phyloP scores from a whole-genome alignment of 1,139 yeast genomes.

The Pichia sp. region DNA sequence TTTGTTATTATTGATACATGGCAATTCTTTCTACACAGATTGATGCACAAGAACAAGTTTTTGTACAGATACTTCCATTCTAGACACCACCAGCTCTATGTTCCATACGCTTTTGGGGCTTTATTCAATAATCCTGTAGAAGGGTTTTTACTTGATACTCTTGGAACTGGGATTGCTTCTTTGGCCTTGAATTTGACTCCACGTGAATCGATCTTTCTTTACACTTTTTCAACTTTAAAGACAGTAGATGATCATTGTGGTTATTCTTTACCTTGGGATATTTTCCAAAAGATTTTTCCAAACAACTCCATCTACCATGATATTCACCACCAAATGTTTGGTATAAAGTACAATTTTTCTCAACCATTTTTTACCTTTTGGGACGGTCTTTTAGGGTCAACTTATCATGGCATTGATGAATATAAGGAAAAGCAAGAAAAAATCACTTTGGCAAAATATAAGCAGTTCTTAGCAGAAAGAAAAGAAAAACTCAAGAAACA shows the following conservation, averaged over 20 bases:
- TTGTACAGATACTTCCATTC: conserved; percentile 82
- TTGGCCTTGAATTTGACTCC: conserved; percentile 55
- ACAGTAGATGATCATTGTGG: conserved; percentile 99
- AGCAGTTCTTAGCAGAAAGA: conserved; percentile 47
- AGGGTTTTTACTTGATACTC: conserved; percentile 85
- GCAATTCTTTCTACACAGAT: conserved; percentile 87
- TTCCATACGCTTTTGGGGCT: conserved; percentile 96
- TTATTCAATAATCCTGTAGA: conserved; percentile 89
- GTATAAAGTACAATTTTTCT: conserved; percentile 87
- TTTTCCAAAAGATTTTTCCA: conserved; percentile 84
- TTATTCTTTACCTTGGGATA: conserved; percentile 82
- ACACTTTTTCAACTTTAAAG: conserved; percentile 84
- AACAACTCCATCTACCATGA: conserved; percentile 95
- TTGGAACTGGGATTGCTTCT: conserved; percentile 84
- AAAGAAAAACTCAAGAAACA: conserved; percentile 10
- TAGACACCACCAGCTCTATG: conserved; percentile 87
- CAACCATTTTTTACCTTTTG: conserved; percentile 96
- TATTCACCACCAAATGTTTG: conserved; percentile 94
- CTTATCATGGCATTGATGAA: conserved; percentile 57
- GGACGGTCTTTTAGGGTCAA: conserved; percentile 70
- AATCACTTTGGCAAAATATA: conserved; percentile 55
- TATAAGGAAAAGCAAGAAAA: conserved; percentile 49
- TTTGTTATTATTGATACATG: conserved; percentile 80
- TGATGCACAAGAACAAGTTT: conserved; percentile 76
- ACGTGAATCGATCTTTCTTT: conserved; percentile 67